Percentiles rank a stretch among this genome's conserved stretches.
phyloP scores from a whole-genome alignment of 83 land plant genomes.

The Isoetes engelmannii region DNA sequence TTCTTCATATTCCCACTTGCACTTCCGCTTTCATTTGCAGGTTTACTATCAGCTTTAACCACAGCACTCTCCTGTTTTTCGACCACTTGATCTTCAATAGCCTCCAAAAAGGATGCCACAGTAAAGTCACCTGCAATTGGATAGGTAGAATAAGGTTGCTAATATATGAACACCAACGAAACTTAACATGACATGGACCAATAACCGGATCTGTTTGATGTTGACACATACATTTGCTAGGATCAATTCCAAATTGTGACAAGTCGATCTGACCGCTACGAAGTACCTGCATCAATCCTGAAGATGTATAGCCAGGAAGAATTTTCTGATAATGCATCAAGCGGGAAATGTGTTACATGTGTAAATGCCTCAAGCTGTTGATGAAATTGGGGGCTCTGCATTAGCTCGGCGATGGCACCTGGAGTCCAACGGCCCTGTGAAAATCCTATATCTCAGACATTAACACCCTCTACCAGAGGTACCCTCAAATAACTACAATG shows the following conservation, averaged over 20 bases:
- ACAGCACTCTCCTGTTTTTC: too few relatives aligned
- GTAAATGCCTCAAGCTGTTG: conserved; percentile 94
- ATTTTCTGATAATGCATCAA: not conserved
- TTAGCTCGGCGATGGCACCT: conserved; percentile 66
- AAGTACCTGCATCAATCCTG: conserved; percentile 47
- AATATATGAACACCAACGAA: not conserved
- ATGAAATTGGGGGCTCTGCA: conserved; percentile 92
- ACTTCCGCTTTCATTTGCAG: too few relatives aligned
- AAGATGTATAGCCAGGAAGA: not conserved
- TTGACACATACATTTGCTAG: conserved; percentile 71
- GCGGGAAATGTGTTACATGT: conserved; percentile 36
- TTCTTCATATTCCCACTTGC: too few relatives aligned
- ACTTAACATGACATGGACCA: too few relatives aligned
- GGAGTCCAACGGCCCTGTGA: conserved; percentile 68
- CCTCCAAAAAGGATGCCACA: conserved; percentile 91
- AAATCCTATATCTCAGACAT: not conserved
- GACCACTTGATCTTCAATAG: conserved; percentile 81
- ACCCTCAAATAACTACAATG: not conserved
- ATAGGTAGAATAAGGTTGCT: not conserved
- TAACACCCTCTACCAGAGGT: not conserved
- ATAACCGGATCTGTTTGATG: too few relatives aligned
- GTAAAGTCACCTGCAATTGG: conserved; percentile 70
- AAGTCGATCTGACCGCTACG: conserved; percentile 85
- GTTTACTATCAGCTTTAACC: too few relatives aligned
- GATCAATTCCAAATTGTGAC: conserved; percentile 91